Evolutionary conservation across 352 stramenopile genomes (phyloP).

Genomic region (Phytophthora agathidicida): DNA sequence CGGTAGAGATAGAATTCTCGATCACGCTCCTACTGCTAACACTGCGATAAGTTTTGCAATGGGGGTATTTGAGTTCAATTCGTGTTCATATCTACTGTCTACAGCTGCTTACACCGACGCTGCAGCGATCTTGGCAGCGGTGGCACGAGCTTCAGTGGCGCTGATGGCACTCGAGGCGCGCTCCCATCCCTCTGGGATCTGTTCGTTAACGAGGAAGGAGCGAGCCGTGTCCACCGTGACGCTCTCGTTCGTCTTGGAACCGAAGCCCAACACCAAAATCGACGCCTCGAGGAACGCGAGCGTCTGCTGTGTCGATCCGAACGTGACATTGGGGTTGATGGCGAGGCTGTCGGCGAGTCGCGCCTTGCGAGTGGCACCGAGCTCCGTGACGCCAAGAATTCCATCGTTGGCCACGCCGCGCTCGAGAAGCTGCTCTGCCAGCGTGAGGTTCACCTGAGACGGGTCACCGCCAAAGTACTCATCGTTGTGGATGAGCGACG

Average conservation of each 20-base stretch:
- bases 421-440: constrained; percentile 41
- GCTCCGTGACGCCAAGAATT: constrained; percentile 35
- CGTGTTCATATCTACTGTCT: constrained; percentile 16
- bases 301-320: constrained; percentile 35
- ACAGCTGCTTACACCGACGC: constrained; percentile 12
- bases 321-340: constrained; percentile 45
- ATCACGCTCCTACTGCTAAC: no score
- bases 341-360: constrained; percentile 32
- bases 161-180: constrained; percentile 30
- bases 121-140: constrained; percentile 36
- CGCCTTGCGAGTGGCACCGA: constrained; percentile 39
- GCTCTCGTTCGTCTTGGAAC: constrained; percentile 33
- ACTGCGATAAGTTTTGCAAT: no score
- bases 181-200: constrained; percentile 36
- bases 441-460: constrained; percentile 27
- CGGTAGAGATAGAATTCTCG: no score
- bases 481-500: constrained; percentile 59
- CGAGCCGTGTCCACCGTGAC: constrained; percentile 27
- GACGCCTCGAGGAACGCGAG: constrained; percentile 43
- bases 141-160: constrained; percentile 28
- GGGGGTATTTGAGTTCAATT: no score
- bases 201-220: constrained; percentile 47
- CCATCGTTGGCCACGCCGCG: constrained; percentile 24
- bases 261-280: constrained; percentile 43
- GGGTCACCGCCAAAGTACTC: constrained; percentile 47